Evolutionary conservation across 2,329 filamentous ascomycete genomes (phyloP), one percentile per base, ranked within the genome.

Genomic region (Fusarium decemcellulare): DNA sequence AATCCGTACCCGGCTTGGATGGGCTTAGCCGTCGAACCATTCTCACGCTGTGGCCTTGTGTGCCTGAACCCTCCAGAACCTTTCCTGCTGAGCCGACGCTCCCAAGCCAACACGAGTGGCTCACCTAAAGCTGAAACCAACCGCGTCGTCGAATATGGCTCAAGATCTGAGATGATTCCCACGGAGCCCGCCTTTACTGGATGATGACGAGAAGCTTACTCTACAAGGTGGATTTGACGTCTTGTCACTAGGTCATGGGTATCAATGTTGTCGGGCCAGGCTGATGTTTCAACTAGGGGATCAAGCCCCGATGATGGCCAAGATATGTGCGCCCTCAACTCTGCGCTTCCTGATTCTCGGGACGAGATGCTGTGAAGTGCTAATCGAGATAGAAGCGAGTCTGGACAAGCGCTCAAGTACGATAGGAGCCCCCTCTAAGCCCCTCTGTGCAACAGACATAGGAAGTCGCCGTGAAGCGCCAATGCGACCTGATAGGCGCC

Each of bases 121-220:
- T 74, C 71, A 72, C 73, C 73, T 73, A 74, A 75, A 74, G 44
- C 65, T 75, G 73, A 75, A 75, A 75, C 73, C 62, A 64, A 53
- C 57, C 63, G 63, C 50, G 60, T 63, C 51, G 61, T 65, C 63
- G 63, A 52, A 56, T 61, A 61, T 58, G 66, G 66, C 56, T 61
- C 63, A 61, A 68, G 60, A 60, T 70, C 66, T 65, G 61, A 65
- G 55, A 64, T 65, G 48, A 56, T 64, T 59, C 46, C 51, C 10
- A 27, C 46, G 47, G 62, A 29, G 48, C 55, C 47, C 37, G 58
- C 43, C 50, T 42, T 53, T 37, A 51, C 59, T 36, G 32, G 51
- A 16, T 58, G 30, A 65, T 55, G 55, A 61, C 63, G 44, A 63
- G 51, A 62, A 62, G 51, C 51, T 60, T 55, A 50, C 39, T 56